These are phyloP conservation scores for Piedraia hortae DNA, from an alignment of 2,329 filamentous ascomycete species.

Conservation along the genomic window DNA sequence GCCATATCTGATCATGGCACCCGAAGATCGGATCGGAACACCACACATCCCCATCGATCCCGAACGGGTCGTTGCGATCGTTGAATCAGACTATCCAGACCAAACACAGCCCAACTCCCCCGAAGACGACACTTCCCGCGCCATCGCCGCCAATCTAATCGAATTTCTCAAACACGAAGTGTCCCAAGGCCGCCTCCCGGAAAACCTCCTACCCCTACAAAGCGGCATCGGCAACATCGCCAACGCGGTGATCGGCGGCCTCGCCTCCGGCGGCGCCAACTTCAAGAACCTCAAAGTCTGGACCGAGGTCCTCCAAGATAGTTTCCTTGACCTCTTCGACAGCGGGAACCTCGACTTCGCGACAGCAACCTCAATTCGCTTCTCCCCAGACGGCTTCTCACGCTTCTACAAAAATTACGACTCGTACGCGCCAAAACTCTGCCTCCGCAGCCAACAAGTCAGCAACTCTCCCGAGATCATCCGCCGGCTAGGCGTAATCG, in stretches of 20 bases:
- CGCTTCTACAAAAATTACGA: slow-evolving; percentile 78
- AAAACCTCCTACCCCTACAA: slow-evolving; percentile 53
- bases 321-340: slow-evolving; percentile 80
- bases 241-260: slow-evolving; percentile 68
- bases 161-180: slow-evolving; percentile 76
- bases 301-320: slow-evolving; percentile 83
- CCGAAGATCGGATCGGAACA: slow-evolving; percentile 65
- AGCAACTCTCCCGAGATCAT: slow-evolving; percentile 83
- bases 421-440: slow-evolving; percentile 49
- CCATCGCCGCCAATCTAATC: slow-evolving; percentile 55
- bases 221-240: slow-evolving; percentile 83
- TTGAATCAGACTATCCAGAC: slow-evolving; percentile 67
- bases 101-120: slow-evolving; percentile 46
- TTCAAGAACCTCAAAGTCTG: slow-evolving; percentile 76
- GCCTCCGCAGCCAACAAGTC: slow-evolving; percentile 66
- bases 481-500: slow-evolving; percentile 59
- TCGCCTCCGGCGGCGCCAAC: slow-evolving; percentile 42
- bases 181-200: slow-evolving; percentile 43
- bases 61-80: slow-evolving; percentile 56
- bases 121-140: slow-evolving; percentile 42
- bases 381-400: slow-evolving; percentile 73
- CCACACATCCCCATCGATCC: slow-evolving; percentile 62
- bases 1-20: slow-evolving; percentile 61
- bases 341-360: slow-evolving; percentile 68
- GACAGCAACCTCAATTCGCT: slow-evolving; percentile 68